phyloP scores from a whole-genome alignment of 2,329 filamentous ascomycete species.

The Diplodia seriata region DNA sequence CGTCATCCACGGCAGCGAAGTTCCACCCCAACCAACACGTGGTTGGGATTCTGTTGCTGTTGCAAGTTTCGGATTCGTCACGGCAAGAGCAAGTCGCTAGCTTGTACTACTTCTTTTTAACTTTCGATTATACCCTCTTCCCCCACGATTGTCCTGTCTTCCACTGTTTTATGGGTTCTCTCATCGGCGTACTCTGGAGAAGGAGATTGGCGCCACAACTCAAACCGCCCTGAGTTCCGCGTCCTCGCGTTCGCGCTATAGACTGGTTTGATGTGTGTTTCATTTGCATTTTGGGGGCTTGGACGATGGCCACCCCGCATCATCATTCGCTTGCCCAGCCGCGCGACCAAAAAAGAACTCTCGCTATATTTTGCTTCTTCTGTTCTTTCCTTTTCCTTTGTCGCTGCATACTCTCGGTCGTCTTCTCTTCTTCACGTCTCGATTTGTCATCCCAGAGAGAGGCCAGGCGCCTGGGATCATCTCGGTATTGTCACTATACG shows the following conservation, averaged over 20 bases:
- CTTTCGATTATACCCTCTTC: conserved; percentile 30
- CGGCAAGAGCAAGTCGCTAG: conserved; percentile 29
- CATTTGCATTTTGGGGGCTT: conserved; percentile 1
- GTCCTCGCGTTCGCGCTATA: conserved; percentile 21
- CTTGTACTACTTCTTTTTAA: conserved; percentile 26
- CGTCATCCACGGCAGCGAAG: neutral
- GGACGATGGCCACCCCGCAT: conserved; percentile 11
- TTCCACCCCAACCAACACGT: conserved; percentile 8
- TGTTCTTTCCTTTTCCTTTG: conserved; percentile 3
- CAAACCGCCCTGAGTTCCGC: conserved; percentile 15
- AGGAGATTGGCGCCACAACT: conserved; percentile 21
- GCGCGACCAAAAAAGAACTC: conserved; percentile 17
- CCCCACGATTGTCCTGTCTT: conserved; percentile 23
- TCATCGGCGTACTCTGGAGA: conserved; percentile 23
- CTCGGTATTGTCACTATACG: conserved; percentile 27
- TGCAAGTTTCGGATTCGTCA: conserved; percentile 21
- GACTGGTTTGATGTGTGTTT: conserved; percentile 14
- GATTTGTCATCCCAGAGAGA: conserved; percentile 1
- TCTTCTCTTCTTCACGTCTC: conserved; percentile 15
- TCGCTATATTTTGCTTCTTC: conserved; percentile 11
- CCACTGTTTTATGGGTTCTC: conserved; percentile 24
- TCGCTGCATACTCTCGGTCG: neutral
- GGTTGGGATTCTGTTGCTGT: conserved; percentile 15
- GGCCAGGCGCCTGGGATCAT: conserved; percentile 14
- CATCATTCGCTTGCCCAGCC: conserved; percentile 17